Conservation (phyloP, 345 rosid genomes). For the Eucalyptus viminalis region DNA sequence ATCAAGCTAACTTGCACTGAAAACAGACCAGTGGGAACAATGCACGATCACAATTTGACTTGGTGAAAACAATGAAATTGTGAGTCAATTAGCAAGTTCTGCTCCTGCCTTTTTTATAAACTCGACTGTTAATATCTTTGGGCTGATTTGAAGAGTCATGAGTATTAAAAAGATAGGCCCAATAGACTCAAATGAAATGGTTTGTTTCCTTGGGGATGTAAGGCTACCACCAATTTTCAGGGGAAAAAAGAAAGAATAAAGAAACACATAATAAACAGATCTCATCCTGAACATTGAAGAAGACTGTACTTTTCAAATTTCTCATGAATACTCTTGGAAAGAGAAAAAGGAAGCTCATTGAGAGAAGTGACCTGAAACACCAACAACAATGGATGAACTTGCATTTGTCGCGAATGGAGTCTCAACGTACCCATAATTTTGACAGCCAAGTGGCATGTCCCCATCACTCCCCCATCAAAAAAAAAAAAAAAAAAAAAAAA, state of each 20-base stretch:
- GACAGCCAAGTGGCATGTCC: not conserved
- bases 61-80: not conserved
- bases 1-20: not conserved
- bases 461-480: not conserved
- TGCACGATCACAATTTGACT: not conserved
- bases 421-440: not conserved
- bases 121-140: not conserved
- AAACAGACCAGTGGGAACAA: not conserved
- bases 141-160: not conserved
- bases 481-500: accelerated
- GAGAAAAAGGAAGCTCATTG: not conserved
- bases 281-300: not conserved
- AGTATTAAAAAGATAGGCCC: not conserved
- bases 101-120: not conserved
- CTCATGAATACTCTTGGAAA: not conserved
- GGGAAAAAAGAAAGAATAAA: not conserved
- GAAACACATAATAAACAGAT: not conserved
- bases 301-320: not conserved
- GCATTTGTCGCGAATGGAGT: not conserved
- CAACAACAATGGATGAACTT: not conserved
- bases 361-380: not conserved
- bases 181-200: not conserved
- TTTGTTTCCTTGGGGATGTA: not conserved
- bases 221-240: not conserved
- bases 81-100: not conserved